A percentile compares a stretch with the other conserved stretches of the same genome.
These are phyloP conservation scores for Quercus alba DNA, from an alignment of 306 rosid genomes.

Conservation along the genomic window DNA sequence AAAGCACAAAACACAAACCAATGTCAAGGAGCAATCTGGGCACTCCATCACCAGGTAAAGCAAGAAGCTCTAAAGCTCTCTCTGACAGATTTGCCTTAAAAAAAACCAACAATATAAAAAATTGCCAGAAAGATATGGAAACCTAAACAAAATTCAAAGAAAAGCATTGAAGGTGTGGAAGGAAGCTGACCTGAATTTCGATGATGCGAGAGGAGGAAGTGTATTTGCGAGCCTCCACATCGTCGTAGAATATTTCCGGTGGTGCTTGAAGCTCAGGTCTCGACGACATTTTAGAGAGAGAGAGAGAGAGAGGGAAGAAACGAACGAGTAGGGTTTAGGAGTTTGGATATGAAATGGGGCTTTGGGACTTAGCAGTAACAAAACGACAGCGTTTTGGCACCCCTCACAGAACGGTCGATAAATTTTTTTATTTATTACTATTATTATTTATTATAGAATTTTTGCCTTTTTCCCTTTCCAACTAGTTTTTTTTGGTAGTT, in stretches of 20 bases:
- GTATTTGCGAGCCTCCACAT: conserved; percentile 79
- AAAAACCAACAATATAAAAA: background rate
- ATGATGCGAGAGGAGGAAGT: conserved; percentile 86
- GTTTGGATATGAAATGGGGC: too few species aligned
- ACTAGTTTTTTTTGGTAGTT: too few species aligned
- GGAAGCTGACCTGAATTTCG: conserved; percentile 59
- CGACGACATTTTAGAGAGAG: conserved; percentile 38
- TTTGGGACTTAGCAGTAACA: too few species aligned
- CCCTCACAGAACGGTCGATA: too few species aligned
- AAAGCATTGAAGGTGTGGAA: background rate
- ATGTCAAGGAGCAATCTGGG: conserved; percentile 84
- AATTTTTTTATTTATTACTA: too few species aligned
- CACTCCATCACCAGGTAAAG: conserved; percentile 66
- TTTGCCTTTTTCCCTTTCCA: too few species aligned
- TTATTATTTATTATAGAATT: too few species aligned
- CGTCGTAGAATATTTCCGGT: conserved; percentile 93
- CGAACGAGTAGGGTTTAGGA: background rate
- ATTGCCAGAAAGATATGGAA: background rate
- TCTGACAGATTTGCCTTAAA: conserved; percentile 51
- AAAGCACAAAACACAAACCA: conserved; percentile 31
- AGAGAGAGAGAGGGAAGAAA: background rate
- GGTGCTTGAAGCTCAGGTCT: conserved; percentile 90
- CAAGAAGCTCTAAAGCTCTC: conserved; percentile 85
- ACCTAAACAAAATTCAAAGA: background rate
- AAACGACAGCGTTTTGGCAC: too few species aligned